Evolutionary conservation across 2,329 filamentous ascomycete species (phyloP).

Genomic region (Hypoxylon sp.): DNA sequence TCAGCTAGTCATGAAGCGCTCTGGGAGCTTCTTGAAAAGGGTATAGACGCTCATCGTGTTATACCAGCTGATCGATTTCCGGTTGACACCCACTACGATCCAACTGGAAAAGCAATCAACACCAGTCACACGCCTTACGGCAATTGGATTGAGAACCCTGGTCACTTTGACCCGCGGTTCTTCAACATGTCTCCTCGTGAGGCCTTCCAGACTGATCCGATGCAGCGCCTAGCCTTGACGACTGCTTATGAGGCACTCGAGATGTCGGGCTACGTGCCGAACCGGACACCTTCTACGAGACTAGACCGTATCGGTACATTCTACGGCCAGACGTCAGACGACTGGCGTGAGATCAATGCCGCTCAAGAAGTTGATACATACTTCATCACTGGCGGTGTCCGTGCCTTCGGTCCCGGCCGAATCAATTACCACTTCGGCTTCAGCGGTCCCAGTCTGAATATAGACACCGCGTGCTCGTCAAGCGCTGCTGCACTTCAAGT

Average conservation of each 20-base stretch:
- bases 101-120: constrained; percentile 80
- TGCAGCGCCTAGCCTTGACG: constrained; percentile 81
- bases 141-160: constrained; percentile 81
- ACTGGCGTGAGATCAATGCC: constrained; percentile 83
- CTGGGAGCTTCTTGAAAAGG: constrained; percentile 82
- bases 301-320: constrained; percentile 76
- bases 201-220: constrained; percentile 84
- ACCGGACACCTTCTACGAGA: constrained; percentile 79
- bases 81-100: constrained; percentile 78
- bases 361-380: constrained; percentile 75
- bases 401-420: constrained; percentile 67
- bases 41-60: constrained; percentile 79
- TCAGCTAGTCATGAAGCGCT: constrained; percentile 79
- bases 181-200: constrained; percentile 91
- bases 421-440: constrained; percentile 63
- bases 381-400: constrained; percentile 65
- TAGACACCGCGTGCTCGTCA: constrained; percentile 60
- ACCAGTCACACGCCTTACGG: constrained; percentile 83
- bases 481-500: constrained; percentile 58
- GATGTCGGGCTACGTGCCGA: constrained; percentile 82
- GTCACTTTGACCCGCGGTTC: constrained; percentile 84
- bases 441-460: constrained; percentile 57
- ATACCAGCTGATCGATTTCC: constrained; percentile 81
- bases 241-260: constrained; percentile 87
- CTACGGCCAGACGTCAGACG: constrained; percentile 82